Conservation (phyloP, 352 stramenopile genomes). For the Phytopythium helicoides region DNA sequence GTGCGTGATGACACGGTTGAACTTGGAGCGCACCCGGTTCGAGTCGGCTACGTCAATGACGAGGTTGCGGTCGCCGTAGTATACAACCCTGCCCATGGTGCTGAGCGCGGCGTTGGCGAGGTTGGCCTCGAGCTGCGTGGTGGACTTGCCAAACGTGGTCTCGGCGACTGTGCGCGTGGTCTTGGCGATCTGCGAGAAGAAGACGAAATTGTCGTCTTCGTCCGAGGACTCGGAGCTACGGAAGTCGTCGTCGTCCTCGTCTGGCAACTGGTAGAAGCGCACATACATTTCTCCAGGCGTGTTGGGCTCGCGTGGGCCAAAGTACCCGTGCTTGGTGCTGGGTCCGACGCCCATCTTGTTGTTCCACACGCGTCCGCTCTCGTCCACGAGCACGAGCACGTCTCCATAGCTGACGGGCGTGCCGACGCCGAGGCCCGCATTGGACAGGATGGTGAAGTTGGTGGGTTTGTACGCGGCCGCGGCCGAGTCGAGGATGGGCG, state of each 20-base stretch:
- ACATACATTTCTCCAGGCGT: constrained; percentile 79
- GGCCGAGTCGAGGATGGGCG: constrained; percentile 38
- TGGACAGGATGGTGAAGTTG: constrained; percentile 68
- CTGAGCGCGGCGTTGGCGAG: constrained; percentile 45
- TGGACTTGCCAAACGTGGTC: constrained; percentile 58
- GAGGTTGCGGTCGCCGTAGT: constrained; percentile 75
- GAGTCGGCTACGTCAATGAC: constrained; percentile 82
- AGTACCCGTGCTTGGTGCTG: constrained; percentile 78
- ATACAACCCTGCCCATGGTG: constrained; percentile 68
- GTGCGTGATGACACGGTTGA: constrained; percentile 82
- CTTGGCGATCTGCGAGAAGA: constrained; percentile 54
- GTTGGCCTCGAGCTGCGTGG: constrained; percentile 49
- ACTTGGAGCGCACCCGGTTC: constrained; percentile 78
- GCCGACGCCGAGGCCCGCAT: constrained; percentile 45
- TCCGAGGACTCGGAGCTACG: constrained; percentile 44
- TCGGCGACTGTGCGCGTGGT: constrained; percentile 67
- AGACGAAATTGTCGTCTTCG: constrained; percentile 64
- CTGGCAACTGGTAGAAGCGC: constrained; percentile 63
- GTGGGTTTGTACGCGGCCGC: constrained; percentile 44
- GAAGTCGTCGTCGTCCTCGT: constrained; percentile 28
- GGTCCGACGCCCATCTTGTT: constrained; percentile 82
- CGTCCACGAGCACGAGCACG: constrained; percentile 78
- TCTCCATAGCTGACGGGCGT: constrained; percentile 79
- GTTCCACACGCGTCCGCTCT: constrained; percentile 70
- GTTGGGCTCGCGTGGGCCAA: constrained; percentile 69